Percentiles rank a stretch among this genome's conserved stretches.
These are phyloP conservation scores for Crucibulum parvulum DNA, from an alignment of 1,284 basidiomycete species.

Conservation along the genomic window DNA sequence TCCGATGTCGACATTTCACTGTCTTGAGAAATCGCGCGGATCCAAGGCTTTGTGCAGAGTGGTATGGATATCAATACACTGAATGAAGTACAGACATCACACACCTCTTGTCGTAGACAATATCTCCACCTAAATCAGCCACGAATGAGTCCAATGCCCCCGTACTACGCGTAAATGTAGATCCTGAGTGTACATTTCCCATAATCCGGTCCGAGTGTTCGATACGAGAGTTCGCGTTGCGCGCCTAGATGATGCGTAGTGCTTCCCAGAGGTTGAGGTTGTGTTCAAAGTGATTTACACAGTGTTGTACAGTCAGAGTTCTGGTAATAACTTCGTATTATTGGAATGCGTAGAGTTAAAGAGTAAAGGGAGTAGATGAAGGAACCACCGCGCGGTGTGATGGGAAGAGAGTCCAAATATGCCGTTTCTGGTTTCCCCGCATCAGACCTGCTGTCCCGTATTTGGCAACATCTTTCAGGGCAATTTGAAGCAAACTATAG, in stretches of 20 bases:
- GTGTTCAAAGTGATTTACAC: no score
- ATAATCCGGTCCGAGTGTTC: constrained; percentile 36
- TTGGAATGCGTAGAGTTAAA: no score
- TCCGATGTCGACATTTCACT: constrained; percentile 59
- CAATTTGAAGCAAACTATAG: neutral
- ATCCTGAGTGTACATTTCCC: constrained; percentile 76
- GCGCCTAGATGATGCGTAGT: no score
- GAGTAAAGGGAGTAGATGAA: no score
- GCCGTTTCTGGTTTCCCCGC: neutral
- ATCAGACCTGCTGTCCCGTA: neutral
- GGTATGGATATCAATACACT: no score
- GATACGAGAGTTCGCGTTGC: constrained; percentile 1
- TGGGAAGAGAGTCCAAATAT: neutral
- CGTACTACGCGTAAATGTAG: constrained; percentile 68
- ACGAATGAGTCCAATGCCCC: constrained; percentile 91
- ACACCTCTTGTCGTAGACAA: constrained; percentile 92
- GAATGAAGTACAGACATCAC: constrained; percentile 13
- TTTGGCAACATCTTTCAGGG: neutral
- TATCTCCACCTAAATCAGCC: constrained; percentile 84
- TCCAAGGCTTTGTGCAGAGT: constrained; percentile 63
- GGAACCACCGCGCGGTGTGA: neutral
- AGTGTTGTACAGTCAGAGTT: no score
- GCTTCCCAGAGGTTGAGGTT: no score
- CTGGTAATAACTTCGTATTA: no score
- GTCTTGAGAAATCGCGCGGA: constrained; percentile 97